phyloP scores from a whole-genome alignment of 73 alveolate species.

The Loxodes magnus region DNA sequence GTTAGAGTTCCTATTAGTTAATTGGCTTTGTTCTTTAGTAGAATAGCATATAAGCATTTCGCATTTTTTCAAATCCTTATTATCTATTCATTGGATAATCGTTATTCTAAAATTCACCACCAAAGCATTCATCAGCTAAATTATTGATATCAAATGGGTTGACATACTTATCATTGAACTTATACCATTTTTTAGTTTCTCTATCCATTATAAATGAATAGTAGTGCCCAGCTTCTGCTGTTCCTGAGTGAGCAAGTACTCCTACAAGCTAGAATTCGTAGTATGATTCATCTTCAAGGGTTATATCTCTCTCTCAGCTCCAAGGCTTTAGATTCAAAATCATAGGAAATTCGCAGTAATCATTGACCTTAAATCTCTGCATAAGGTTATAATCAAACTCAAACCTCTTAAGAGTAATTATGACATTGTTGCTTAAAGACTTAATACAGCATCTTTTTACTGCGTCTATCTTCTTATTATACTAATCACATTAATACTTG shows the following conservation, averaged over 20 bases:
- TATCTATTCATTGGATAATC: conserved; percentile 18
- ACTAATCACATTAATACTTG: conserved; percentile 83
- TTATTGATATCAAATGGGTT: conserved; percentile 64
- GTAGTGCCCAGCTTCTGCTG: conserved; percentile 17
- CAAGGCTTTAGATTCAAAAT: conserved; percentile 81
- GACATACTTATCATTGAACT: conserved; percentile 5
- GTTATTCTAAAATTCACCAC: conserved; percentile 40
- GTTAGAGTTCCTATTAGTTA: too few relatives aligned
- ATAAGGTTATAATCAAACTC: conserved; percentile 86
- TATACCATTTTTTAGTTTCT: conserved; percentile 12
- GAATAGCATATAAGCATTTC: conserved; percentile 88
- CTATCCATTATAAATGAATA: conserved; percentile 11
- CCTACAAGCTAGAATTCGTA: conserved; percentile 54
- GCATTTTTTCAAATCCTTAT: conserved; percentile 20
- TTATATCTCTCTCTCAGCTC: too few relatives aligned
- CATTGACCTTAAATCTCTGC: conserved; percentile 87
- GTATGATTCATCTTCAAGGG: conserved; percentile 45
- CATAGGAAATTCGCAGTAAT: conserved; percentile 90
- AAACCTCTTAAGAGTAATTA: conserved; percentile 85
- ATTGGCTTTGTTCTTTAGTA: conserved; percentile 67
- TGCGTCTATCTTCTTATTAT: conserved; percentile 80
- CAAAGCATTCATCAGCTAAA: conserved; percentile 91
- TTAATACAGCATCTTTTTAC: conserved; percentile 79
- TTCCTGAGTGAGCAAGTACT: conserved; percentile 55
- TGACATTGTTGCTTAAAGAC: conserved; percentile 75